Base-by-base conservation (phyloP, 306 rosid species). In the Medicago arabica region DNA sequence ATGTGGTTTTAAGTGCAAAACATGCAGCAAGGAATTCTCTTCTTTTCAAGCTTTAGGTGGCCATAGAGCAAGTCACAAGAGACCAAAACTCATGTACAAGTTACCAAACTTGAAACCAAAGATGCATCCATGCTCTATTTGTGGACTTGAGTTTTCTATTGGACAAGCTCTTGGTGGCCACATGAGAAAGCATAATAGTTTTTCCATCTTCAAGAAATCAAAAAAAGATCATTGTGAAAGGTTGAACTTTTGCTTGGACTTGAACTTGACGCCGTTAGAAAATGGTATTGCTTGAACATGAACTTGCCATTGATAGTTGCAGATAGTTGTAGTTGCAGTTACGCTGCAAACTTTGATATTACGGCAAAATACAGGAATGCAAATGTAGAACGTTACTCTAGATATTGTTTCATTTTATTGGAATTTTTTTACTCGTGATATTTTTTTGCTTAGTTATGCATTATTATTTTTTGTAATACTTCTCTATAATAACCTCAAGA, bases 81-180 rank as follows among this genome's bases (percentile, higher is more conserved):
- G 89, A 44, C 85, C 86, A 0, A 91, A 83, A 75, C 79, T 85
- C 1, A 78, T 61, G 75, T 31, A 15, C 1, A 3, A 7, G 3
- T 38, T 49, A 7, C 67, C 83, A 12, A 72, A 34, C 12, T 55
- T 1, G 40, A 86, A 88, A 80, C 76, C 80, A 1, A 46, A 46
- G 51, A 46, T 46, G 58, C 97, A 94, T 61, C 82, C 81, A 13
- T 46, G 51, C 0, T 16, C 16, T 46, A 43, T 91, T n/a, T 94
- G 98, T 75, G 97, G 96, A 8, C 44, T 80, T 23, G 85, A 88
- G 77, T 94, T 94, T 21, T 67, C 86, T 1, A 36, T 85, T 5
- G 98, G 98, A n/a, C 98, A 94, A 51, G 97, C 98, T 2, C 87
- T 94, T 0, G 97, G 98, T 12, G 98, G 98, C 0, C 98, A 94